Percentiles rank a stretch among this genome's conserved stretches.
These are phyloP conservation scores for Tulasnella sp. DNA, from an alignment of 768 basidiomycete species.

Conservation along the genomic window DNA sequence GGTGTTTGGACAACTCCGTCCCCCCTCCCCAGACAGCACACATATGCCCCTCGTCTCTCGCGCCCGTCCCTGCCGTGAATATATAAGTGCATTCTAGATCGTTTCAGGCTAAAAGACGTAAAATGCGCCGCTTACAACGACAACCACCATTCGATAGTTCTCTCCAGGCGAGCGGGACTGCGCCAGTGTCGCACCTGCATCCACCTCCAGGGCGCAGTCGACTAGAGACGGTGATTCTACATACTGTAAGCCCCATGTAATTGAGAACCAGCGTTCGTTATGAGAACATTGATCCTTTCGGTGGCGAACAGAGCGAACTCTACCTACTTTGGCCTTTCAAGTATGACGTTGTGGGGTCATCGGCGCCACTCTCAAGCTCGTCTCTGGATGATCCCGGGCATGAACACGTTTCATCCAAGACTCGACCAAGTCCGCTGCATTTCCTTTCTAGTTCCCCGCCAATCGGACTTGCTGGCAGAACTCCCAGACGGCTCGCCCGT, in stretches of 20 bases:
- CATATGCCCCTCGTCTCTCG: neutral
- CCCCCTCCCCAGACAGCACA: neutral
- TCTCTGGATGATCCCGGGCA: neutral
- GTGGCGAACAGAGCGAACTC: neutral
- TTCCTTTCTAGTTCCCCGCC: neutral
- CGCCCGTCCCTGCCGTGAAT: neutral
- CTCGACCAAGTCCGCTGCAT: neutral
- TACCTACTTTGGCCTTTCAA: neutral
- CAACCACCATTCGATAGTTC: neutral
- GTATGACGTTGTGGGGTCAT: too few relatives aligned
- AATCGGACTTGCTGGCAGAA: neutral
- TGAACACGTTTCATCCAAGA: neutral
- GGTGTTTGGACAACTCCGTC: neutral
- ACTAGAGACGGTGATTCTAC: neutral
- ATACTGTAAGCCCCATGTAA: neutral
- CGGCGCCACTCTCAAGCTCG: neutral
- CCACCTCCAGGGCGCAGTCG: neutral
- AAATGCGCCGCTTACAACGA: neutral
- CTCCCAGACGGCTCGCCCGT: neutral
- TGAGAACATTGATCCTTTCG: neutral
- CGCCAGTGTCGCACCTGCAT: neutral
- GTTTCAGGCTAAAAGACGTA: neutral
- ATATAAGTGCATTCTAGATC: neutral
- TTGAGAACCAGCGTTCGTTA: neutral
- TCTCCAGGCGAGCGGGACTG: neutral